Evolutionary conservation across 2,329 filamentous ascomycete species (phyloP).

Genomic region (Fusarium sp.): DNA sequence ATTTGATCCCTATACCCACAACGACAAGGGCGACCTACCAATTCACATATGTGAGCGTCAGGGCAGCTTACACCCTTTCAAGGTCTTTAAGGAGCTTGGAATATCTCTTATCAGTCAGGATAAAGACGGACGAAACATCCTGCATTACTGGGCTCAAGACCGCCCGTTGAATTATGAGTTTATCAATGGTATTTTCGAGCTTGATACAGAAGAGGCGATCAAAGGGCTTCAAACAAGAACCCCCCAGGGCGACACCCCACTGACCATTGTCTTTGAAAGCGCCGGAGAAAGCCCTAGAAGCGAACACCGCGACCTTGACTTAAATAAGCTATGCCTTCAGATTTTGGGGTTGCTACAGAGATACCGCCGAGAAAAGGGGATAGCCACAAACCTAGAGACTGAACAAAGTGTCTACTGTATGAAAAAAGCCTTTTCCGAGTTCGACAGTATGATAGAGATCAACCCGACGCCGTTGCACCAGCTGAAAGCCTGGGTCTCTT

Average conservation of each 20-base stretch:
- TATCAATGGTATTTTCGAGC: fast-evolving
- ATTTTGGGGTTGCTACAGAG: not conserved
- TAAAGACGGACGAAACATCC: not conserved
- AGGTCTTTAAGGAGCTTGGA: not conserved
- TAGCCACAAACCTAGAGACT: fast-evolving
- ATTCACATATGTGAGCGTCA: not conserved
- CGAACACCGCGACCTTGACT: not conserved
- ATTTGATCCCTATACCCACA: not conserved
- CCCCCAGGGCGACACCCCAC: not conserved
- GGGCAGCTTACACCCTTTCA: not conserved
- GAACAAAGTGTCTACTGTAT: fast-evolving
- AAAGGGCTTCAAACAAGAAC: not conserved
- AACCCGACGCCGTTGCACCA: not conserved
- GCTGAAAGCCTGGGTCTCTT: not conserved
- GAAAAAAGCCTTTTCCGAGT: fast-evolving
- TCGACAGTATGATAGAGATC: not conserved
- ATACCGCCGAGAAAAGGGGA: too few species aligned
- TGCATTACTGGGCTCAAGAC: not conserved
- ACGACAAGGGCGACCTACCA: not conserved
- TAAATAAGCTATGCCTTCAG: not conserved
- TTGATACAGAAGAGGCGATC: not conserved
- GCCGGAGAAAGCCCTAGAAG: not conserved
- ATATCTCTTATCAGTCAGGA: not conserved
- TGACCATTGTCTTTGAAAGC: not conserved
- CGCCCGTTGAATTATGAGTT: not conserved